Percentiles rank a stretch among this genome's conserved stretches.
phyloP scores from a whole-genome alignment of 176 grass and related monocot species.

The Oryza glumipatula region DNA sequence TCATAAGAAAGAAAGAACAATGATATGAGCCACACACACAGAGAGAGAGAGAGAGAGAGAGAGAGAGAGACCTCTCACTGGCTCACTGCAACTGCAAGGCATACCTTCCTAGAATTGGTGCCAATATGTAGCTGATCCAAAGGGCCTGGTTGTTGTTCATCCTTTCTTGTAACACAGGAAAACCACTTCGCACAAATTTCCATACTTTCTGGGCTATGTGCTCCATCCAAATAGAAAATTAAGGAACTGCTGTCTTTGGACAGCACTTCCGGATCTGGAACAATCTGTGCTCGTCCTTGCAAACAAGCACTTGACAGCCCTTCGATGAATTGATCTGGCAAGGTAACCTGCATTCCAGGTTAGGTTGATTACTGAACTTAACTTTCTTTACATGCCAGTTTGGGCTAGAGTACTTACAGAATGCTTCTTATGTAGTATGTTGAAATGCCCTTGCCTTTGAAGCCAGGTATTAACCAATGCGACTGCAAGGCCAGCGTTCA shows the following conservation, averaged over 20 bases:
- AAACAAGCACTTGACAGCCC: constrained; percentile 72
- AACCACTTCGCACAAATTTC: constrained; percentile 91
- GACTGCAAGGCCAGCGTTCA: constrained; percentile 92
- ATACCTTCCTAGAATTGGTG: constrained; percentile 65
- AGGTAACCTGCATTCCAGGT: constrained; percentile 53
- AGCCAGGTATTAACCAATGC: constrained; percentile 79
- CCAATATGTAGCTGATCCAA: constrained; percentile 42
- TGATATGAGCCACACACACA: neutral
- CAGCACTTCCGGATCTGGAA: constrained; percentile 51
- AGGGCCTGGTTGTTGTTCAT: constrained; percentile 33
- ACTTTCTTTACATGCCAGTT: constrained; percentile 2
- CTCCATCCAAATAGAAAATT: constrained; percentile 94
- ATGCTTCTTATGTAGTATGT: constrained; percentile 44
- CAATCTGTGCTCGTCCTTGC: constrained; percentile 86
- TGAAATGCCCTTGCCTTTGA: constrained; percentile 62
- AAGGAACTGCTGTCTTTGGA: constrained; percentile 47
- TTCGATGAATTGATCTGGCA: constrained; percentile 78
- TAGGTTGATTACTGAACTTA: constrained; percentile 29
- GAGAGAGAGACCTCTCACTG: constrained; percentile 26
- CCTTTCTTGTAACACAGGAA: constrained; percentile 56
- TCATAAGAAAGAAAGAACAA: constrained; percentile 30
- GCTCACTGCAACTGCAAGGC: constrained; percentile 23
- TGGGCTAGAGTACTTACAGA: constrained; percentile 51
- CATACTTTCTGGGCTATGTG: constrained; percentile 98
- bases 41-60: no score